Base-by-base conservation (phyloP, 2,329 filamentous ascomycete species). In the Thelonectria olida region DNA sequence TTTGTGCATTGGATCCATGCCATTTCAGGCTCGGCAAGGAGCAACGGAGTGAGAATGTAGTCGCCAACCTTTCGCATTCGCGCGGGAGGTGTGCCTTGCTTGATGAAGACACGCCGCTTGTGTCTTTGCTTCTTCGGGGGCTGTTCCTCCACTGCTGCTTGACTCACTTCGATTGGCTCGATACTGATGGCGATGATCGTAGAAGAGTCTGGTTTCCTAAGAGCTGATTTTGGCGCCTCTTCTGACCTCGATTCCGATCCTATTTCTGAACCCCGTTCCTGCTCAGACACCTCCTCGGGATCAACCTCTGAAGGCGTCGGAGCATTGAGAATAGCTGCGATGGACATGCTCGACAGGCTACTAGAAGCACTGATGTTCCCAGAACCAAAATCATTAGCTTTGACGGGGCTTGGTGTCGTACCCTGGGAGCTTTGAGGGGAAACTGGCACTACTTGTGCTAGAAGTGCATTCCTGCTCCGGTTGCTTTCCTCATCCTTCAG, bases 1-100 rank as follows among this genome's bases (percentile, higher is more conserved):
- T 91, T 93, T 52, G 88, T 92, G 79, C 96, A 99, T 64, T 93
- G 88, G 44, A 97, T 92, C 95, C 94, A 98, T 73, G 83, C 93
- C 82, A 82, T 93, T 82, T 80, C 82, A 1, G 90, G 88, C 64
- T 93, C 90, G 0, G 89, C 88, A 1, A 97, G 86, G 0, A 97
- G 84, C 12, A 90, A 82, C 1, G 88, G 85, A 0, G 93, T 97
- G 19, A 95, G 87, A 27, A 92, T 90, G 78, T 98, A 98, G 77
- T 96, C 92, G 1, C 92, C 91, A 0, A 90, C 90, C 0, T 81
- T 79, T 28, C 92, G 89, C 9, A 74, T 50, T 10, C 72, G 72
- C 1, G 74, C 69, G 7, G 74, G 76, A 22, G 73, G 74, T 13
- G 72, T 75, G 4, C 68, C 63, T 49, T 77, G 70, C 61, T 77